A percentile compares a stretch with the other conserved stretches of the same genome.
These are phyloP conservation scores for Suillus subluteus DNA, from an alignment of 768 basidiomycete genomes.

Conservation along the genomic window DNA sequence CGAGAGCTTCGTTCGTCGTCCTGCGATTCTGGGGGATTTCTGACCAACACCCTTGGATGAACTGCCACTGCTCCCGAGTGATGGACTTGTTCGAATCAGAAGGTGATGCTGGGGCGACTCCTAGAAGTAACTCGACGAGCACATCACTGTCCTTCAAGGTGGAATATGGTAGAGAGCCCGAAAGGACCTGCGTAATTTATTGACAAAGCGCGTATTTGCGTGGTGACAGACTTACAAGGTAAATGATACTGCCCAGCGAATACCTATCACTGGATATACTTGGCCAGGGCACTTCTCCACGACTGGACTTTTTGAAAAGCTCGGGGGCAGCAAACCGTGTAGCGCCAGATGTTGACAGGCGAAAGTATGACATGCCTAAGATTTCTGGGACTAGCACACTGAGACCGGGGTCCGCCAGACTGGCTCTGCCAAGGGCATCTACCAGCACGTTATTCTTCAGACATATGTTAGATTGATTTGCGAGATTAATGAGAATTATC, in stretches of 20 bases:
- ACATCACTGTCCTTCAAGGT: constrained; percentile 7
- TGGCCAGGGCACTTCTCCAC: constrained; percentile 6
- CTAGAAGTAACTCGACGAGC: constrained; percentile 5
- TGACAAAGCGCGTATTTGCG: background rate
- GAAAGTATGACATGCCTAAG: constrained; percentile 31
- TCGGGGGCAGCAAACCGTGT: constrained; percentile 14
- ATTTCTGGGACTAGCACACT: constrained; percentile 41
- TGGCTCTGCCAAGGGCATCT: constrained; percentile 27
- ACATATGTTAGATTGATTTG: background rate
- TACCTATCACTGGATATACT: constrained; percentile 44
- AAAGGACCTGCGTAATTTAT: constrained; percentile 8
- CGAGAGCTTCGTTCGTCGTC: constrained; percentile 4
- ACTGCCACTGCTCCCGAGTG: constrained; percentile 9
- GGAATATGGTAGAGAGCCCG: constrained; percentile 9
- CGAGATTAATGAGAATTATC: background rate
- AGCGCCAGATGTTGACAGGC: constrained; percentile 26
- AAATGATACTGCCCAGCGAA: constrained; percentile 36
- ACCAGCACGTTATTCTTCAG: constrained; percentile 5
- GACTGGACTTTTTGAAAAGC: constrained; percentile 3
- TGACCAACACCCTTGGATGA: constrained; percentile 21
- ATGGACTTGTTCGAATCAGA: background rate
- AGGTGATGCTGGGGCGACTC: constrained; percentile 1
- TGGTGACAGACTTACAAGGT: background rate
- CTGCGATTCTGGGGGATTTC: background rate
- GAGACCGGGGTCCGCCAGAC: constrained; percentile 48